These are phyloP conservation scores for Haberlea rhodopensis DNA, from an alignment of 257 asterid genomes.

Conservation along the genomic window DNA sequence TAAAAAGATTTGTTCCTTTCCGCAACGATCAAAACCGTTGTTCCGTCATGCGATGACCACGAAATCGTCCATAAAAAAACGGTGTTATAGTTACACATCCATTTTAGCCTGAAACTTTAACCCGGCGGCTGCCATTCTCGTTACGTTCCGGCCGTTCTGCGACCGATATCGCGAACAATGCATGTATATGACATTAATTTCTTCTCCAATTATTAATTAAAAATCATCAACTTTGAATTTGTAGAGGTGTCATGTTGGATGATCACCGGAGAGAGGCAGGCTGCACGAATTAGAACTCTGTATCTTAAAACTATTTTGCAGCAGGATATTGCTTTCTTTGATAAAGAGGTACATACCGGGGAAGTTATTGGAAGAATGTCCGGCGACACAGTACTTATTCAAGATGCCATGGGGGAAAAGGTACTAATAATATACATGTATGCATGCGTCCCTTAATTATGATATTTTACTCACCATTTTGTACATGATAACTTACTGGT, in stretches of 20 bases:
- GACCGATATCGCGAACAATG: too few species aligned
- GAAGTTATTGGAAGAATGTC: constrained; percentile 89
- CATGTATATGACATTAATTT: neutral
- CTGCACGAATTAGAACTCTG: constrained; percentile 66
- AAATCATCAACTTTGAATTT: neutral
- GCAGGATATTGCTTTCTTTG: constrained; percentile 84
- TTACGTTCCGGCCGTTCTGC: too few species aligned
- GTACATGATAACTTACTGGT: neutral
- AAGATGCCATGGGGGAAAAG: constrained; percentile 96
- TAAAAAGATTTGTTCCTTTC: too few species aligned
- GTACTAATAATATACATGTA: constrained; percentile 21
- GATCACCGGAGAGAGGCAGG: constrained; percentile 92
- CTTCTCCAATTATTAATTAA: neutral
- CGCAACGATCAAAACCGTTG: too few species aligned
- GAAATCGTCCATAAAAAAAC: too few species aligned
- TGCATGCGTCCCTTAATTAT: neutral
- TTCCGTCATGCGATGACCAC: too few species aligned
- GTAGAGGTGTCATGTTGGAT: constrained; percentile 91
- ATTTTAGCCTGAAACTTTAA: too few species aligned
- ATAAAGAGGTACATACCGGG: constrained; percentile 72
- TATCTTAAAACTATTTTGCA: constrained; percentile 63
- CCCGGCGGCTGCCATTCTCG: too few species aligned
- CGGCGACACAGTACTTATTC: constrained; percentile 90
- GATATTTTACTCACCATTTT: neutral
- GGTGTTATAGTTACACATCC: too few species aligned